Percentiles rank a stretch among this genome's conserved stretches.
Conservation (phyloP, 2,329 filamentous ascomycete species). For the Fusarium tricinctum region DNA sequence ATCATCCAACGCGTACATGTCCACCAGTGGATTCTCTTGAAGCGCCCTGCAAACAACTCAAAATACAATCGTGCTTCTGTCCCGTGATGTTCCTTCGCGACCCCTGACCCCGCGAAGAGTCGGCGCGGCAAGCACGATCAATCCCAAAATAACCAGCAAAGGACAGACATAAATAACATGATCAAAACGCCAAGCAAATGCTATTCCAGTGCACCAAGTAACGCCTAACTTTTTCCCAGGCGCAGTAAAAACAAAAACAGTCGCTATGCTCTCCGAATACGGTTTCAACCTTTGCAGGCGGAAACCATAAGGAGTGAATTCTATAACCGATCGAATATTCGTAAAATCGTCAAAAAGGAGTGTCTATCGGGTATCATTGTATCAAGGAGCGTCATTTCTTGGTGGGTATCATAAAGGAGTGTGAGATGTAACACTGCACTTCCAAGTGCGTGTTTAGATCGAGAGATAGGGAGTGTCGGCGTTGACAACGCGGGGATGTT, state of each 20-base stretch:
- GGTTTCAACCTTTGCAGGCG: constrained; percentile 54
- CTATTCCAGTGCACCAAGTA: constrained; percentile 43
- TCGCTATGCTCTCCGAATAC: constrained; percentile 69
- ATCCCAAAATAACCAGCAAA: constrained; percentile 32
- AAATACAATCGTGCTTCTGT: constrained; percentile 39
- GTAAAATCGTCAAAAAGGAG: constrained; percentile 57
- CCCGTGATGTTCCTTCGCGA: constrained; percentile 40
- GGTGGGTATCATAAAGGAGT: constrained; percentile 53
- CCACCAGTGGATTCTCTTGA: constrained; percentile 17
- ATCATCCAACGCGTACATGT: constrained; percentile 30
- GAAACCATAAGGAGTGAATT: constrained; percentile 62
- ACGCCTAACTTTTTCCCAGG: constrained; percentile 49
- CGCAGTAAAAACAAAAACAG: constrained; percentile 54
- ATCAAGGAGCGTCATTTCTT: constrained; percentile 50
- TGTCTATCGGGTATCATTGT: constrained; percentile 55
- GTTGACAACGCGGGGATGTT: constrained; percentile 49
- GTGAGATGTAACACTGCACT: constrained; percentile 53
- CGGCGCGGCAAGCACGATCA: constrained; percentile 33
- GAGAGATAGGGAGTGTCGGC: constrained; percentile 51
- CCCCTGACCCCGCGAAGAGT: constrained; percentile 37
- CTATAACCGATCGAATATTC: constrained; percentile 56
- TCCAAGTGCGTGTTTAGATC: constrained; percentile 38
- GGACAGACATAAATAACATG: constrained; percentile 36
- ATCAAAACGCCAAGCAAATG: constrained; percentile 47
- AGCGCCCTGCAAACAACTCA: constrained; percentile 15